Evolutionary conservation across 257 asterid genomes (phyloP).

Genomic region (Gentiana straminea): DNA sequence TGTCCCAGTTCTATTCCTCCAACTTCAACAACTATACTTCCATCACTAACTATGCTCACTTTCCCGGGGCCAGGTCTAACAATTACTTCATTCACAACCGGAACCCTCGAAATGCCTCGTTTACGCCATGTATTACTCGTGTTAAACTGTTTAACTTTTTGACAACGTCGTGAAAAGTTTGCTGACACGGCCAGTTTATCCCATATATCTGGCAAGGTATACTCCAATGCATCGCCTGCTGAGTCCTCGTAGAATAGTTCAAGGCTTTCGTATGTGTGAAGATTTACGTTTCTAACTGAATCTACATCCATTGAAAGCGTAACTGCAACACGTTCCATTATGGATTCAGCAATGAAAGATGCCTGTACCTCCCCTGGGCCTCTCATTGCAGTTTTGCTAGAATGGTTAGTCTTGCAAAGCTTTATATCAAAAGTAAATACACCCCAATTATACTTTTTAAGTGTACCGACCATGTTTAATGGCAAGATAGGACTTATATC

Average conservation of each 20-base stretch:
- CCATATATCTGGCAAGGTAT: slow-evolving; percentile 51
- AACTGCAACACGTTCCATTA: slow-evolving; percentile 52
- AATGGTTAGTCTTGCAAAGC: slow-evolving; percentile 61
- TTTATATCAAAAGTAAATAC: slow-evolving; percentile 51
- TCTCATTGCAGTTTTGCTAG: slow-evolving; percentile 64
- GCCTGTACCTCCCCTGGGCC: slow-evolving; percentile 79
- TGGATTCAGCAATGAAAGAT: slow-evolving; percentile 58
- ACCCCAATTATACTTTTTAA: slow-evolving; percentile 66
- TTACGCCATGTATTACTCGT: slow-evolving; percentile 33
- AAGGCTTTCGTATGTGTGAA: slow-evolving; percentile 52
- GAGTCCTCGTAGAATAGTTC: slow-evolving; percentile 26
- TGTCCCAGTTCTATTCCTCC: slow-evolving; percentile 81
- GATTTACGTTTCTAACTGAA: slow-evolving; percentile 31
- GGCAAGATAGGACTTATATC: slow-evolving; percentile 58
- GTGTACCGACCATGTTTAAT: slow-evolving; percentile 17
- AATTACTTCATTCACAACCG: slow-evolving; percentile 26
- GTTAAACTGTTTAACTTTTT: slow-evolving; percentile 32
- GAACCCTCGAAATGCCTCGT: slow-evolving; percentile 66
- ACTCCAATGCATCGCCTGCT: slow-evolving; percentile 32
- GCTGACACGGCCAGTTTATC: slow-evolving; percentile 42
- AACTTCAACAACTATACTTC: slow-evolving; percentile 61
- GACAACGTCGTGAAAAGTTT: slow-evolving; percentile 22
- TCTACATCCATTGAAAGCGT: slow-evolving; percentile 43
- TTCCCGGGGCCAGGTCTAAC: slow-evolving; percentile 45
- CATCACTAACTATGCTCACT: slow-evolving; percentile 65